phyloP scores from a whole-genome alignment of 83 land plant species.

The Picea abies region DNA sequence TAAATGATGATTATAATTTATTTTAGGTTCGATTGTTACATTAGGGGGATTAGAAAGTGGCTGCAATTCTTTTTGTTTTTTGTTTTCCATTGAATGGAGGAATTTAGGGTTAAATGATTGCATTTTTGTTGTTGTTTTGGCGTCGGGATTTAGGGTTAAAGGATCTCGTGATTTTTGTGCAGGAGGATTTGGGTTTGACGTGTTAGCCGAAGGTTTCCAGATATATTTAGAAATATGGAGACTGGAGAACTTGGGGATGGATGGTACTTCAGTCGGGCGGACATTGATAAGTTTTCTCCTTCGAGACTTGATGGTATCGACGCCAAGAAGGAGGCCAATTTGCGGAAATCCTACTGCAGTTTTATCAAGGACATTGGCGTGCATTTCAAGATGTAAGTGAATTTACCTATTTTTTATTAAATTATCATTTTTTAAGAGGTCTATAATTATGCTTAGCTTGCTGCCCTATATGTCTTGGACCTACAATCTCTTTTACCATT shows the following conservation, averaged over 20 bases:
- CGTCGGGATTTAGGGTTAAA: neutral
- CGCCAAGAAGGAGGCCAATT: constrained; percentile 8
- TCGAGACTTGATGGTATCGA: constrained; percentile 20
- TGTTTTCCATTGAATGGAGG: neutral
- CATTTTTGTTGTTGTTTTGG: neutral
- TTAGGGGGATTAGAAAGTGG: too few relatives aligned
- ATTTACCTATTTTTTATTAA: neutral
- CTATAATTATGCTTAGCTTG: too few relatives aligned
- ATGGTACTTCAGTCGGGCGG: constrained; percentile 10
- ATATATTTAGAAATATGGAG: neutral
- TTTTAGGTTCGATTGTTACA: too few relatives aligned
- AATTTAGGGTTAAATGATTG: neutral
- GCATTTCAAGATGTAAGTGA: constrained; percentile 11
- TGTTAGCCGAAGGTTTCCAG: neutral
- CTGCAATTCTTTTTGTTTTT: too few relatives aligned
- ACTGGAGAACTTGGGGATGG: neutral
- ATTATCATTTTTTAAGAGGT: too few relatives aligned
- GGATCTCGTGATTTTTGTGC: neutral
- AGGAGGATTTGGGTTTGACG: neutral
- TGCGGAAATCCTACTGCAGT: constrained; percentile 15
- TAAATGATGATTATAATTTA: too few relatives aligned
- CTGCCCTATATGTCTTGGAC: too few relatives aligned
- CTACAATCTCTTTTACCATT: too few relatives aligned
- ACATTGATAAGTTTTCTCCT: constrained; percentile 15
- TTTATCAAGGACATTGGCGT: constrained; percentile 7